These are phyloP conservation scores for Phytophthora colocasiae DNA, from an alignment of 352 stramenopile species.

Conservation along the genomic window DNA sequence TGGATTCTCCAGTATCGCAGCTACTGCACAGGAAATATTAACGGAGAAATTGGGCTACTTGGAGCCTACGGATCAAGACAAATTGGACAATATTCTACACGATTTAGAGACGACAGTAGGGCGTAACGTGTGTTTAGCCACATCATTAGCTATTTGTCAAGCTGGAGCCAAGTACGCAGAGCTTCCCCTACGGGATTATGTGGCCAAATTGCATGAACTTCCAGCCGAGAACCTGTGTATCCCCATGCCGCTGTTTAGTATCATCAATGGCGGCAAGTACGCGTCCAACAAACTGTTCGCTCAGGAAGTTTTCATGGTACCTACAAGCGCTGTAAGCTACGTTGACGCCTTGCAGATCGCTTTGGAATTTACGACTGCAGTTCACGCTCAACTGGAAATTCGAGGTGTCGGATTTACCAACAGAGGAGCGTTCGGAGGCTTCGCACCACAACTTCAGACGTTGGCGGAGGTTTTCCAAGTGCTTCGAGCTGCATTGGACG, in stretches of 20 bases:
- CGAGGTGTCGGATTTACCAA: slow-evolving; percentile 71
- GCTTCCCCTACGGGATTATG: slow-evolving; percentile 57
- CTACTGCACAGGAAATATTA: slow-evolving; percentile 43
- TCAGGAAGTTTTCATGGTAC: slow-evolving; percentile 68
- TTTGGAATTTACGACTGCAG: slow-evolving; percentile 48
- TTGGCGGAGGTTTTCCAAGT: slow-evolving; percentile 69
- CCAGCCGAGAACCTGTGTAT: slow-evolving; percentile 54
- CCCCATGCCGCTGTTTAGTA: slow-evolving; percentile 78
- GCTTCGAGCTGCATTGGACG: slow-evolving; percentile 57
- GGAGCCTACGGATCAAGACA: slow-evolving; percentile 57
- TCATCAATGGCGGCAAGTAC: slow-evolving; percentile 70
- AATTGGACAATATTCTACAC: slow-evolving; percentile 48
- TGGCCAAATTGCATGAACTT: slow-evolving; percentile 56
- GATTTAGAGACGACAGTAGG: slow-evolving; percentile 54
- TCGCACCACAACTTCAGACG: slow-evolving; percentile 65
- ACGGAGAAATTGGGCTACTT: slow-evolving; percentile 48
- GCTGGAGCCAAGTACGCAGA: slow-evolving; percentile 71
- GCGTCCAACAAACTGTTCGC: slow-evolving; percentile 75
- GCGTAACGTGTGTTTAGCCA: slow-evolving; percentile 62
- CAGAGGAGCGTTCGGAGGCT: slow-evolving; percentile 62
- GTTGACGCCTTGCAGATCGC: slow-evolving; percentile 68
- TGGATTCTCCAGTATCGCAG: slow-evolving; percentile 49
- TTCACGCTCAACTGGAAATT: slow-evolving; percentile 55
- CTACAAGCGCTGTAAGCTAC: slow-evolving; percentile 63
- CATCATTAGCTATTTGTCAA: slow-evolving; percentile 68